Percentiles rank a stretch among this genome's conserved stretches.
These are phyloP conservation scores for Sicyos baderoa DNA, from an alignment of 306 rosid species.

Conservation along the genomic window DNA sequence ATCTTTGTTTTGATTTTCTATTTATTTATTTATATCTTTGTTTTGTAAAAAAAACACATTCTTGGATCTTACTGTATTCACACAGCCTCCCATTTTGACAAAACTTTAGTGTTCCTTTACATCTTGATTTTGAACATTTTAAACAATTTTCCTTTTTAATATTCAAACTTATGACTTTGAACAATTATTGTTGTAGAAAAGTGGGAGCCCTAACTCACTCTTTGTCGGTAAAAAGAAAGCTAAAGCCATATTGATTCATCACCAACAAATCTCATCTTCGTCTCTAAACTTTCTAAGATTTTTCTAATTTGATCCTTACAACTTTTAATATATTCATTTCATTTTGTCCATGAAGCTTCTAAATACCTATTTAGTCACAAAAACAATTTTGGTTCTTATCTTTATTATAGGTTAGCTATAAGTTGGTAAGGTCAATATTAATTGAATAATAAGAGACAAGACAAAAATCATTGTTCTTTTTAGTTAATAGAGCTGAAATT, in stretches of 20 bases:
- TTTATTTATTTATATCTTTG: no score
- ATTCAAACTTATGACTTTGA: conserved; percentile 1
- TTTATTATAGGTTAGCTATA: neutral
- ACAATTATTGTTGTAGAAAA: neutral
- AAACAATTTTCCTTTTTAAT: neutral
- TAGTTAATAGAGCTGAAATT: no score
- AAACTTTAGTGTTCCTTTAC: neutral
- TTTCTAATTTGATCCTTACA: no score
- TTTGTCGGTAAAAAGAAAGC: neutral
- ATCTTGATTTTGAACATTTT: no score
- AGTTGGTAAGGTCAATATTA: neutral
- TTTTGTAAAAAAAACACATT: neutral
- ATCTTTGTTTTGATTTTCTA: no score
- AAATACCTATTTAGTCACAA: no score
- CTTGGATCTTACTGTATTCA: neutral
- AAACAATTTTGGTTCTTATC: no score
- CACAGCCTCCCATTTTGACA: conserved; percentile 10
- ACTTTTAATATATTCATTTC: no score
- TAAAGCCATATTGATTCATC: neutral
- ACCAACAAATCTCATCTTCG: no score
- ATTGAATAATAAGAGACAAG: neutral
- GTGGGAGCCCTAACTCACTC: no score
- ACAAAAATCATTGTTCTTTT: no score
- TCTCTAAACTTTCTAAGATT: neutral
- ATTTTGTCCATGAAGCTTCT: no score